phyloP scores from a whole-genome alignment of 2,329 filamentous ascomycete genomes.

The Berkeleyomyces rouxiae region DNA sequence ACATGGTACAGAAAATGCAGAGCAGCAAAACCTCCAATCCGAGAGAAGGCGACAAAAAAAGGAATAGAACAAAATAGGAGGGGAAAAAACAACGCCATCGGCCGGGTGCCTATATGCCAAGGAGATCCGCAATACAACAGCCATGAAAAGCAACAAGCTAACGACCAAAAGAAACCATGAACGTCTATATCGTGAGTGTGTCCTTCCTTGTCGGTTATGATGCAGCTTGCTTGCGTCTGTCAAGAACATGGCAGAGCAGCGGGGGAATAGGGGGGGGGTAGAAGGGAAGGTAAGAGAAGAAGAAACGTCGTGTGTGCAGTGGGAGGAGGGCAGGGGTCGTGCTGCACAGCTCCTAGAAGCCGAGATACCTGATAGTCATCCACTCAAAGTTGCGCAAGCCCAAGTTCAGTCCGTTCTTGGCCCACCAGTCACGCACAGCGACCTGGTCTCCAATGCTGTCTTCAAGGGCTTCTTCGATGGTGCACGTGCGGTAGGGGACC shows the following conservation, averaged over 20 bases:
- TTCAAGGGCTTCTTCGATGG: conserved; percentile 87
- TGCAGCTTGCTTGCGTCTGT: background rate
- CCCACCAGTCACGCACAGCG: conserved; percentile 74
- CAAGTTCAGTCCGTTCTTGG: conserved; percentile 62
- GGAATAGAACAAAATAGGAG: background rate
- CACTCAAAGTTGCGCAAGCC: conserved; percentile 73
- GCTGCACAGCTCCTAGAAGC: conserved; percentile 6
- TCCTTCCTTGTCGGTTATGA: background rate
- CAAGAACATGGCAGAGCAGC: background rate
- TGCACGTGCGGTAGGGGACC: conserved; percentile 87
- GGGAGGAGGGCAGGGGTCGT: background rate
- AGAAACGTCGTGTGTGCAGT: background rate
- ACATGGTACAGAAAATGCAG: background rate
- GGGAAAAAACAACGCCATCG: background rate
- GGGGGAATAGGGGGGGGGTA: background rate
- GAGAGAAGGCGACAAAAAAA: background rate
- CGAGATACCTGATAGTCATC: conserved; percentile 68
- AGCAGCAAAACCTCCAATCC: background rate
- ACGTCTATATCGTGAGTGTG: background rate
- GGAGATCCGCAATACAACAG: background rate
- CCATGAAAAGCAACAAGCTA: background rate
- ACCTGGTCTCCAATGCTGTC: conserved; percentile 64
- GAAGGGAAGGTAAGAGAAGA: background rate
- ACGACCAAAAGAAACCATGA: background rate
- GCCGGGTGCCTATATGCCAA: background rate